phyloP scores from a whole-genome alignment of 305 asterid species.

The Rubia balearica region DNA sequence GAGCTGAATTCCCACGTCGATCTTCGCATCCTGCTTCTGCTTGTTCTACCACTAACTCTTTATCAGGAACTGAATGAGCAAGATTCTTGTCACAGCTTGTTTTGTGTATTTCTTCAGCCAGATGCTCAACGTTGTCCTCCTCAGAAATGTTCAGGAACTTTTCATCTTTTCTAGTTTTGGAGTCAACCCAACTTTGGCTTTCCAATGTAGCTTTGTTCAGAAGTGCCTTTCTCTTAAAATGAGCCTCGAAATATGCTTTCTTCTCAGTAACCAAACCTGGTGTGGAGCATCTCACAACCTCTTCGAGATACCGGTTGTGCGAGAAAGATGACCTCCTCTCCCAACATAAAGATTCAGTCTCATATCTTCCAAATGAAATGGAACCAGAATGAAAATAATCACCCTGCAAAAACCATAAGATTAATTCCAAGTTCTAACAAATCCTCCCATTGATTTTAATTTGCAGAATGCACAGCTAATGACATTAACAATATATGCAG shows the following conservation, averaged over 20 bases:
- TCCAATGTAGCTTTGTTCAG: conserved; percentile 34
- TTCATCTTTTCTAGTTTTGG: conserved; percentile 34
- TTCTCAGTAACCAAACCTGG: conserved; percentile 79
- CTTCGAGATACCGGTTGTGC: conserved; percentile 79
- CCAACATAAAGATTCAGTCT: conserved; percentile 72
- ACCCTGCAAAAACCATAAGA: conserved; percentile 38
- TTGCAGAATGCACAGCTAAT: neutral
- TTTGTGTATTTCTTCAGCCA: conserved; percentile 21
- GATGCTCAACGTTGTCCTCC: conserved; percentile 25
- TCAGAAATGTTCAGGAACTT: conserved; percentile 24
- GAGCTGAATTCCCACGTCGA: conserved; percentile 19
- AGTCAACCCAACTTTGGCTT: conserved; percentile 27
- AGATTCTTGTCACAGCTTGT: conserved; percentile 22
- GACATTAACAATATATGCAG: neutral
- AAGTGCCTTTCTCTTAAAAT: conserved; percentile 49
- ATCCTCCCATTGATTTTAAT: neutral
- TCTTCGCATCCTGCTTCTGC: conserved; percentile 21
- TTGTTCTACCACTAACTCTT: conserved; percentile 24
- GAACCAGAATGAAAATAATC: conserved; percentile 68
- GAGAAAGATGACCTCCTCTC: conserved; percentile 82
- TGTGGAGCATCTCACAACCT: conserved; percentile 74
- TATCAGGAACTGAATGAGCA: conserved; percentile 17
- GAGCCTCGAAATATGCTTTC: conserved; percentile 87
- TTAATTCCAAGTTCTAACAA: neutral
- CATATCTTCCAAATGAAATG: conserved; percentile 78